Conservation (phyloP, 148 eudicot species). For the Camellia granthamiana region DNA sequence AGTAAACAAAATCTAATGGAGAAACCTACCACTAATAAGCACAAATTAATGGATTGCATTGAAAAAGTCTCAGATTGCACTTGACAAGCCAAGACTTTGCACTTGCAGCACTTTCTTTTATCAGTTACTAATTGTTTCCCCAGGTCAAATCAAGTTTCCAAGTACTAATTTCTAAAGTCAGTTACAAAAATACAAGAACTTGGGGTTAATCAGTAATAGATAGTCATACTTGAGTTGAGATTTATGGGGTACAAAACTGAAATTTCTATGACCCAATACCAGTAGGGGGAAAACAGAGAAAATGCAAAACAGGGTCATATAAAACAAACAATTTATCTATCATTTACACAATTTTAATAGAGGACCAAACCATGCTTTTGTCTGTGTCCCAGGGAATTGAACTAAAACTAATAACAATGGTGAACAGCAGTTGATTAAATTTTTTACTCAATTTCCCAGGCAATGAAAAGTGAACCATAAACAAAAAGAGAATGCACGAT, state of each 20-base stretch:
- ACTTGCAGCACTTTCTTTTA: neutral
- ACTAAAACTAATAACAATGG: neutral
- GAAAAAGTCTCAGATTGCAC: too few relatives aligned
- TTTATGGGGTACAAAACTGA: neutral
- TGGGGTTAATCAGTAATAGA: neutral
- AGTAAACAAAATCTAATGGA: neutral
- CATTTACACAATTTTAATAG: neutral
- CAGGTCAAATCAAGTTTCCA: constrained; percentile 6
- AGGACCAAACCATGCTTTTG: neutral
- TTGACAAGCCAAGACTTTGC: neutral
- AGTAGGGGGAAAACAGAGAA: neutral
- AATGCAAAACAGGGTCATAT: neutral
- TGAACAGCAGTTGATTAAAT: neutral
- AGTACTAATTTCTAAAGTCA: neutral
- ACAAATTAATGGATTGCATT: neutral
- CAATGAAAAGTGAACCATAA: constrained; percentile 11
- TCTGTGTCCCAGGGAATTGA: neutral
- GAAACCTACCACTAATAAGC: neutral
- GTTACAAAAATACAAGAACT: neutral
- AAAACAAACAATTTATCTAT: neutral
- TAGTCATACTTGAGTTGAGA: neutral
- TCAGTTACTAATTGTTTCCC: neutral
- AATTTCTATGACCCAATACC: neutral
- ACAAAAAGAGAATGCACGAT: neutral
- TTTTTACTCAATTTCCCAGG: neutral